Conservation (phyloP, 495 filamentous ascomycete species). For the Aspergillus taichungensis region DNA sequence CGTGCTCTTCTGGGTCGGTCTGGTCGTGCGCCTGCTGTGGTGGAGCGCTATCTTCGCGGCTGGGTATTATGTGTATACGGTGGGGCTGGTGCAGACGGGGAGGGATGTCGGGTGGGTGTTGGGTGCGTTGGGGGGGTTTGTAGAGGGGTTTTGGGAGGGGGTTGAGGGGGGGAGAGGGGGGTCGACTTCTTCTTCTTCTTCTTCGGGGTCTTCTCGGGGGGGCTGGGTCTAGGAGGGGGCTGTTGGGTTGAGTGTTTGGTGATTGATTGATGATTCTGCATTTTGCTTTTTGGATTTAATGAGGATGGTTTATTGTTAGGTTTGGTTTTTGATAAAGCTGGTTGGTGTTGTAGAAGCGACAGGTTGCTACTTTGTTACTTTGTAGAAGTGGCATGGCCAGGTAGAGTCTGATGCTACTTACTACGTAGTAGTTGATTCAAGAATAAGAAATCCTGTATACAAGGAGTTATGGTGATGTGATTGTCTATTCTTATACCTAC, state of each 20-base stretch:
- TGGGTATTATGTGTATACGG: slow-evolving; percentile 48
- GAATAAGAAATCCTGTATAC: too few relatives aligned
- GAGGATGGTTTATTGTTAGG: too few relatives aligned
- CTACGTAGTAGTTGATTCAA: too few relatives aligned
- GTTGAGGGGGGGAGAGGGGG: slow-evolving; percentile 9
- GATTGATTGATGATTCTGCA: not conserved
- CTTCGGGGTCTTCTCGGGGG: slow-evolving; percentile 6
- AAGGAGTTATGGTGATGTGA: too few relatives aligned
- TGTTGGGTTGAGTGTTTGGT: too few relatives aligned
- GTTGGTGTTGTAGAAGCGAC: too few relatives aligned
- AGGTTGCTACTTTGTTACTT: too few relatives aligned
- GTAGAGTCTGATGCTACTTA: too few relatives aligned
- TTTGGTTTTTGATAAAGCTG: too few relatives aligned
- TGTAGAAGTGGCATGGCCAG: too few relatives aligned
- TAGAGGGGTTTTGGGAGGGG: slow-evolving; percentile 38
- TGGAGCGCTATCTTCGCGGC: slow-evolving; percentile 46
- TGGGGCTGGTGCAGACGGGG: slow-evolving; percentile 53
- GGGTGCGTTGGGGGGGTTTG: slow-evolving; percentile 47
- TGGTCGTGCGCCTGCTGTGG: slow-evolving; percentile 49
- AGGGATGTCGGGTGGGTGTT: slow-evolving; percentile 49
- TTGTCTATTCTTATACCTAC: too few relatives aligned
- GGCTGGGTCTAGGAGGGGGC: slow-evolving; percentile 2
- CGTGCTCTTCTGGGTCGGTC: slow-evolving; percentile 62
- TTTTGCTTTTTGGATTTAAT: not conserved
- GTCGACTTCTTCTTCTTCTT: not conserved